Evolutionary conservation across 768 basidiomycete genomes (phyloP).

Genomic region (Mycena capillaripes): DNA sequence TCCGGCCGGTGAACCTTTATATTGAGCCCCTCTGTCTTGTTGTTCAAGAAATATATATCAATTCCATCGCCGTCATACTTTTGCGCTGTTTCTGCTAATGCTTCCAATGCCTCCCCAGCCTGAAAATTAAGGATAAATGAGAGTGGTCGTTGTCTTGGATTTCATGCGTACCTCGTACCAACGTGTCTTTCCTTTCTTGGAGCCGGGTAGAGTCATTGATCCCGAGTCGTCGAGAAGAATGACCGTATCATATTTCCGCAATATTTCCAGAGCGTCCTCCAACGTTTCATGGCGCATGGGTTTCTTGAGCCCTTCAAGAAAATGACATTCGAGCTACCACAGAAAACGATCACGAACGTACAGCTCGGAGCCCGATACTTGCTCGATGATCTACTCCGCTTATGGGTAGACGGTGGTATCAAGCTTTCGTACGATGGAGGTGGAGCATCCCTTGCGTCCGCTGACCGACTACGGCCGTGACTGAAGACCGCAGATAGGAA

Average conservation of each 20-base stretch:
- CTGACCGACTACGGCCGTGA: slow-evolving; percentile 28
- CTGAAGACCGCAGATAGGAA: slow-evolving; percentile 28
- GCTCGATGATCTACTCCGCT: slow-evolving; percentile 12
- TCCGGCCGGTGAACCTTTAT: slow-evolving; percentile 51
- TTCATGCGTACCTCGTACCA: slow-evolving; percentile 63
- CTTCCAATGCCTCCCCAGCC: slow-evolving; percentile 61
- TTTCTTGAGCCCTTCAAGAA: slow-evolving; percentile 25
- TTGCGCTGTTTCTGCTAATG: slow-evolving; percentile 62
- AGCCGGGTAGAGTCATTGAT: slow-evolving; percentile 58
- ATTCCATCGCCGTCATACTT: slow-evolving; percentile 71
- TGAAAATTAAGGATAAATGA: slow-evolving; percentile 33
- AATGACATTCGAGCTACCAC: background rate
- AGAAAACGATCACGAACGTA: background rate
- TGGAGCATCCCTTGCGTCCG: slow-evolving; percentile 11
- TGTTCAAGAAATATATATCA: slow-evolving; percentile 74
- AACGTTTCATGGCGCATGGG: slow-evolving; percentile 33
- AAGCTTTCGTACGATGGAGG: slow-evolving; percentile 33
- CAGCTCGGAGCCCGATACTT: slow-evolving; percentile 17
- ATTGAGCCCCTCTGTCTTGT: slow-evolving; percentile 46
- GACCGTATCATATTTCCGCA: slow-evolving; percentile 67
- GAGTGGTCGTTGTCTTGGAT: background rate
- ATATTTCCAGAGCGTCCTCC: slow-evolving; percentile 50
- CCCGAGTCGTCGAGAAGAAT: slow-evolving; percentile 73
- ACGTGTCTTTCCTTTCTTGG: slow-evolving; percentile 42
- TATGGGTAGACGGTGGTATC: background rate